Conservation (phyloP, 169 alveolate species). For the Eimeria necatrix region DNA sequence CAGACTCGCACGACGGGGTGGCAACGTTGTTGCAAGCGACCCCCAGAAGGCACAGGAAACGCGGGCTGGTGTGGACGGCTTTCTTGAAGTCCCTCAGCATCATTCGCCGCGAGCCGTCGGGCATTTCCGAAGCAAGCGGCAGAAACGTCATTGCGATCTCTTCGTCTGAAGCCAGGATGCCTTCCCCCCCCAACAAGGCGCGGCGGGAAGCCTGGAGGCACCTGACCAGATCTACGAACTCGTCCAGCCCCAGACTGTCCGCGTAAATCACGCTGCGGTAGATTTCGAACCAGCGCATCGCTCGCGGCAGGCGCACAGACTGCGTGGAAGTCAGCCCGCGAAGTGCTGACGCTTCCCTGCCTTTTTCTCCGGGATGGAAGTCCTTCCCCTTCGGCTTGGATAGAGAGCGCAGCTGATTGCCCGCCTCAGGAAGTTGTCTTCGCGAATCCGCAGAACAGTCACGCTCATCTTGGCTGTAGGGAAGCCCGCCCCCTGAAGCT, state of each 20-base stretch:
- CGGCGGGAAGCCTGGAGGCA: constrained; percentile 78
- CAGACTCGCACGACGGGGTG: constrained; percentile 47
- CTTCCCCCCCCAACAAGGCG: constrained; percentile 73
- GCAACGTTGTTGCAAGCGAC: constrained; percentile 51
- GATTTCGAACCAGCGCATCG: constrained; percentile 41
- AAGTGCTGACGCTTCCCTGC: not conserved
- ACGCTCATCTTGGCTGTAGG: not conserved
- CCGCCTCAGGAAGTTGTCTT: not conserved
- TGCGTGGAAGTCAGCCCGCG: constrained; percentile 9
- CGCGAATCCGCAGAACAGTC: not conserved
- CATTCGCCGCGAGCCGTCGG: constrained; percentile 80
- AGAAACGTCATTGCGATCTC: constrained; percentile 64
- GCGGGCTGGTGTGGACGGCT: constrained; percentile 71
- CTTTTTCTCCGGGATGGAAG: not conserved
- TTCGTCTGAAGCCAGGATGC: constrained; percentile 42
- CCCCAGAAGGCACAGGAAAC: constrained; percentile 77
- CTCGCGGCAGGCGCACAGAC: constrained; percentile 27
- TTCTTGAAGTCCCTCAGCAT: constrained; percentile 76
- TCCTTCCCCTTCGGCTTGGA: constrained; percentile 17
- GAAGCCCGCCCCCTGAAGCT: not conserved
- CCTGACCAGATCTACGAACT: constrained; percentile 63
- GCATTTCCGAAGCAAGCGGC: constrained; percentile 74
- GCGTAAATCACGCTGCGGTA: constrained; percentile 57
- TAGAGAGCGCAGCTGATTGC: not conserved
- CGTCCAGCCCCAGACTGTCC: constrained; percentile 77